phyloP scores from a whole-genome alignment of 176 grass and related monocot genomes.

The Triticum turgidum region DNA sequence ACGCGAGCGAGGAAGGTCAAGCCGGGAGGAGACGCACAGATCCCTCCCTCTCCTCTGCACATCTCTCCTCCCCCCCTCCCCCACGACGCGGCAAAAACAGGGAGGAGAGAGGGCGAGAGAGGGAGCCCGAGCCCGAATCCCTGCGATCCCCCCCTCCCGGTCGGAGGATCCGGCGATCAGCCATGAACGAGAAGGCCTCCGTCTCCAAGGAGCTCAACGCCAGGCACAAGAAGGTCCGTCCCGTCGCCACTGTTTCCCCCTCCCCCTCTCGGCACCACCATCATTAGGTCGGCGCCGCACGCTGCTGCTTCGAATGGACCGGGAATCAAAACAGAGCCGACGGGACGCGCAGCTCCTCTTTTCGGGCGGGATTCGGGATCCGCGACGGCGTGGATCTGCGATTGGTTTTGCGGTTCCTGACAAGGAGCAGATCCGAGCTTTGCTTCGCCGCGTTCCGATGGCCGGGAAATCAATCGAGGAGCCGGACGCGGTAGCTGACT shows the following conservation, averaged over 20 bases:
- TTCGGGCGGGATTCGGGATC: constrained; percentile 32
- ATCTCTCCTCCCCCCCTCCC: constrained; percentile 3
- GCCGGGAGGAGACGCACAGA: constrained; percentile 34
- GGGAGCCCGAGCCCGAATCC: not conserved
- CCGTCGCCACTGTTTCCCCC: not conserved
- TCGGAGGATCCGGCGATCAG: constrained; percentile 30
- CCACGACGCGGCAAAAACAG: constrained; percentile 40
- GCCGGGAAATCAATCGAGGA: not conserved
- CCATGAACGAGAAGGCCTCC: constrained; percentile 93
- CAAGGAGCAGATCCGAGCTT: constrained; percentile 31
- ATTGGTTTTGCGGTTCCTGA: not conserved
- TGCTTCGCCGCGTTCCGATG: not conserved
- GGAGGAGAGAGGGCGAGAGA: constrained; percentile 22
- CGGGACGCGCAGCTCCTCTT: not conserved
- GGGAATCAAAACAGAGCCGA: not conserved
- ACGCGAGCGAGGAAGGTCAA: constrained; percentile 34
- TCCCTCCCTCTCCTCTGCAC: not conserved
- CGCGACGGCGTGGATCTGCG: not conserved
- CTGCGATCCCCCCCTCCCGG: not conserved
- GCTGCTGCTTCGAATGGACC: not conserved
- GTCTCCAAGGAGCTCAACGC: constrained; percentile 97
- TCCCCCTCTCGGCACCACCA: not conserved
- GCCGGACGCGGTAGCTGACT: not conserved
- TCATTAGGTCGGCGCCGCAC: constrained; percentile 19
- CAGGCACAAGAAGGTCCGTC: constrained; percentile 83